Base-by-base conservation (phyloP, 2,329 filamentous ascomycete genomes). In the Setomelanomma holmii region DNA sequence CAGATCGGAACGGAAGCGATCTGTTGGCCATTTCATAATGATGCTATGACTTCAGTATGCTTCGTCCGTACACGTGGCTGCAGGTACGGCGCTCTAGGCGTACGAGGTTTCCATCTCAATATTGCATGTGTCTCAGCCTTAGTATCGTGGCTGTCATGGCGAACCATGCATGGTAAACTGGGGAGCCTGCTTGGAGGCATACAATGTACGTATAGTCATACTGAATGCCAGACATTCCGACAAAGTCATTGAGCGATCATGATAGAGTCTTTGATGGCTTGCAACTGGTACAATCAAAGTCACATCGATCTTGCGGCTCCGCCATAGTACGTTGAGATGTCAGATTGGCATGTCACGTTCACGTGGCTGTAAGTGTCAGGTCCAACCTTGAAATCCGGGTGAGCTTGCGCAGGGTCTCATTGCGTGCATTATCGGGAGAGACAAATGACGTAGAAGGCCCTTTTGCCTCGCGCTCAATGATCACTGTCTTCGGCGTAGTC, bases 401-500 rank as follows among this genome's bases (percentile, higher is more conserved):
- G 27, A 30, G 38, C 38, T 22, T 20, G 22, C 38, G 38, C 38
- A 40, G 38, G 38, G 38, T 14, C 38, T 22, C 17, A 40, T 40
- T 17, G 20, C 38, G 19, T 40, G 38, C 38, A 17, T 44, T 27
- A 40, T 22, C 19, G 20, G 21, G n/a, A 14, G 23, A 10, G 22
- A 22, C 33, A 17, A 14, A 41, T 39, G 39, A 38, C 42, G 43
- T 30, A 21, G 38, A 36, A 23, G 45, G 21, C 1, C 21, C 27
- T 36, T 40, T 24, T 14, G 10, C 10, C 27, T 30, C 27, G 27
- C 27, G 27, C 23, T 44, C 11, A 30, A 21, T 44, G 24, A 48
- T 41, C 33, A 21, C 24, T 42, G 40, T 42, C 40, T 42, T 19
- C 24, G 22, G 21, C 16, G 40, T 22, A 42, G 40, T 42, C 40